These are phyloP conservation scores for Phlebopus sp. DNA, from an alignment of 1,284 basidiomycete genomes.

Conservation along the genomic window DNA sequence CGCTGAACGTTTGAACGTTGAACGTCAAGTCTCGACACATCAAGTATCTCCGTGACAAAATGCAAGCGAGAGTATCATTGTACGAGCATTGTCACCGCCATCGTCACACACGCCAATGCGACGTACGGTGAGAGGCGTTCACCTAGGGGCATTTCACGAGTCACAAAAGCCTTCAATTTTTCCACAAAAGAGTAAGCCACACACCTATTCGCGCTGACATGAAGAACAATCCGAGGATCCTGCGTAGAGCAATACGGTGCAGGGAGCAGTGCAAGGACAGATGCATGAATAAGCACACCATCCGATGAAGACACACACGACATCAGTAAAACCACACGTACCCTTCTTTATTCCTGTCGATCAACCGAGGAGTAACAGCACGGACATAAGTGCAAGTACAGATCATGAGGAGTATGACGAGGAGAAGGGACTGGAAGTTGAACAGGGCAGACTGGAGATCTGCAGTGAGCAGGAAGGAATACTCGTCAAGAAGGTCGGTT, in stretches of 20 bases:
- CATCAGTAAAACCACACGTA: slow-evolving; percentile 44
- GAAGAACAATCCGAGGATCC: slow-evolving; percentile 89
- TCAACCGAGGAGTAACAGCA: slow-evolving; percentile 81
- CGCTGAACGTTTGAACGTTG: no score
- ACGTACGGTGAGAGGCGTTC: slow-evolving; percentile 85
- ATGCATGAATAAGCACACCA: no score
- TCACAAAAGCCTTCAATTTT: neutral
- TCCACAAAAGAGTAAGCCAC: slow-evolving; percentile 20
- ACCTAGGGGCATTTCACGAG: slow-evolving; percentile 39
- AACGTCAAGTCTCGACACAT: no score
- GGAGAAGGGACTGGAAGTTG: slow-evolving; percentile 94
- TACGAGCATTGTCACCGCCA: slow-evolving; percentile 65
- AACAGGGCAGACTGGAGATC: slow-evolving; percentile 85
- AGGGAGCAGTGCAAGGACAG: no score
- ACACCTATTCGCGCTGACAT: slow-evolving; percentile 90
- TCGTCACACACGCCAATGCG: slow-evolving; percentile 74
- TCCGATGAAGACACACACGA: no score
- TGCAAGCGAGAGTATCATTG: slow-evolving; percentile 25
- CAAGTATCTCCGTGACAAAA: no score
- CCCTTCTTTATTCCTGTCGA: slow-evolving; percentile 96
- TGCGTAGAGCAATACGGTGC: no score
- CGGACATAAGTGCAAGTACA: slow-evolving; percentile 98
- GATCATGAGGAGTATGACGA: slow-evolving; percentile 90
- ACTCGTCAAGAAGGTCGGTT: no score
- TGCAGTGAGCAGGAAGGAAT: no score